Conservation (phyloP, 2,329 filamentous ascomycete genomes). For the Ceratocystis albifundus region DNA sequence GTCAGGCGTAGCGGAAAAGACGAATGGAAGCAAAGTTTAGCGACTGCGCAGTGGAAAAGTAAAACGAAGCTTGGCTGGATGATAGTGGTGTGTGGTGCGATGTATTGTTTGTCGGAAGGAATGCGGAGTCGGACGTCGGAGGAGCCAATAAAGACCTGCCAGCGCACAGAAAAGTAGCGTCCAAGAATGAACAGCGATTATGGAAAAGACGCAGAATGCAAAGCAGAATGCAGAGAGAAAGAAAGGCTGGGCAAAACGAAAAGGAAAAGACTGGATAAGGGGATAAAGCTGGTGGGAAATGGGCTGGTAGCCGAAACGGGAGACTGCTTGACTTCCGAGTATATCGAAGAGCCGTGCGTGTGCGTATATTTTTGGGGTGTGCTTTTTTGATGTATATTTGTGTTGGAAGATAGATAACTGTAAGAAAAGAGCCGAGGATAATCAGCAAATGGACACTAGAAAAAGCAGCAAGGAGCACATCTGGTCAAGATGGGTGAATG, state of each 20-base stretch:
- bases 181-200: constrained; percentile 4
- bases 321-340: not conserved
- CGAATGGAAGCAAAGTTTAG: not conserved
- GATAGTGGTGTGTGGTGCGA: not conserved
- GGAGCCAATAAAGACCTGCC: constrained; percentile 11
- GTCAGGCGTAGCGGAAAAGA: not conserved
- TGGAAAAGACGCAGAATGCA: constrained; percentile 1
- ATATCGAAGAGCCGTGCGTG: too few relatives aligned
- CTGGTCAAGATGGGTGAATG: too few relatives aligned
- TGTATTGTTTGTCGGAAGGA: constrained; percentile 10
- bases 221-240: constrained; percentile 3
- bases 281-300: not conserved
- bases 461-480: too few relatives aligned
- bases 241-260: not conserved
- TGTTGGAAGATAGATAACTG: too few relatives aligned
- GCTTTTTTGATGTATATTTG: too few relatives aligned
- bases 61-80: not conserved
- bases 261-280: not conserved
- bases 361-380: too few relatives aligned
- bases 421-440: too few relatives aligned
- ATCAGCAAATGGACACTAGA: too few relatives aligned
- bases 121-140: constrained; percentile 9
- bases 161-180: constrained; percentile 7
- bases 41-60: not conserved
- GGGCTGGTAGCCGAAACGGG: not conserved